Conservation (phyloP, 768 basidiomycete genomes). For the Tulasnella calospora region DNA sequence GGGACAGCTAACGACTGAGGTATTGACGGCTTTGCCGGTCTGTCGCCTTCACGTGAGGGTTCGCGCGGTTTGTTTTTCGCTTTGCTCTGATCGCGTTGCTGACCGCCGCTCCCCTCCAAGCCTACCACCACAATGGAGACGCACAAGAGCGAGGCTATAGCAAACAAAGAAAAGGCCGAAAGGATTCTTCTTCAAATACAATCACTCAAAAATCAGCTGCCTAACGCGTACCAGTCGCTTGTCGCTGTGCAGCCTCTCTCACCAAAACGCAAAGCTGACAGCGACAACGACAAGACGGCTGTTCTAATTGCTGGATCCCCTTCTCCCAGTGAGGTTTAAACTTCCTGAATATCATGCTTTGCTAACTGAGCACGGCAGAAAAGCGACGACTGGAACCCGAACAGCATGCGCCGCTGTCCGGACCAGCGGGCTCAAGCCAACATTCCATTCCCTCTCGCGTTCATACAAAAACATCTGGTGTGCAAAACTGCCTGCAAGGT, state of each 20-base stretch:
- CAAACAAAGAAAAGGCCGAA: background rate
- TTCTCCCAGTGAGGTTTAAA: conserved; percentile 2
- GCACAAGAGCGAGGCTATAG: background rate
- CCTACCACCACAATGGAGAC: background rate
- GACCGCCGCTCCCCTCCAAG: background rate
- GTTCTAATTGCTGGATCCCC: conserved; percentile 21
- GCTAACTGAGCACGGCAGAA: background rate
- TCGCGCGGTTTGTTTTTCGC: conserved; percentile 4
- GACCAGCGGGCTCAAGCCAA: background rate
- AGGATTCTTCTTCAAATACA: background rate
- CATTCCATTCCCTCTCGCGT: background rate
- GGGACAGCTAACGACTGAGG: too few species aligned
- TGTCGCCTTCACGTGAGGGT: background rate
- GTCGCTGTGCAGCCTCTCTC: background rate
- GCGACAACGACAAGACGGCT: background rate
- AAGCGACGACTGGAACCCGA: conserved; percentile 5
- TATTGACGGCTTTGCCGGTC: too few species aligned
- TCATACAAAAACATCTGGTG: background rate
- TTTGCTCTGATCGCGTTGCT: background rate
- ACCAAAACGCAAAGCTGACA: background rate
- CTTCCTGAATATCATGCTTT: background rate
- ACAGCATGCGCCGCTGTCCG: background rate
- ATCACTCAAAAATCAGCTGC: background rate
- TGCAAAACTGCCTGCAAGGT: background rate
- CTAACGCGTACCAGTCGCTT: background rate